phyloP scores from a whole-genome alignment of 129 eudicot species.

The Saussurea involucrata region DNA sequence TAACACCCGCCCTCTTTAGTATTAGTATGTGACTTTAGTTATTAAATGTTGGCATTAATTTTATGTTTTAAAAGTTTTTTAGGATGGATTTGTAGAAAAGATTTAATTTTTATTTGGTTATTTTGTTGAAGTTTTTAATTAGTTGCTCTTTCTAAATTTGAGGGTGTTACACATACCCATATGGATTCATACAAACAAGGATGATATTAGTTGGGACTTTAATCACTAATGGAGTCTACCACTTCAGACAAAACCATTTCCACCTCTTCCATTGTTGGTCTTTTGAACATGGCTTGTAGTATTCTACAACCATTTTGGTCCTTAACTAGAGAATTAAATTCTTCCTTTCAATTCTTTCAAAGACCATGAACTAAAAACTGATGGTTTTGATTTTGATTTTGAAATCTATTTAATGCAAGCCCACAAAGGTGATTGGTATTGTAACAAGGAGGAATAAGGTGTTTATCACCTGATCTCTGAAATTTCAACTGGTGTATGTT shows the following conservation, averaged over 20 bases:
- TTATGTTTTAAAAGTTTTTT: too few species aligned
- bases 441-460: background rate
- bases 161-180: constrained; percentile 88
- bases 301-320: constrained; percentile 48
- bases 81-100: too few species aligned
- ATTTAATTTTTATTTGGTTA: too few species aligned
- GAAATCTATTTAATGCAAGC: background rate
- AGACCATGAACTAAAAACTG: constrained; percentile 5
- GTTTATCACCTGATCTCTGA: background rate
- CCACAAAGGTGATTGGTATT: background rate
- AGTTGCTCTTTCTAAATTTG: too few species aligned
- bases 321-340: constrained; percentile 37
- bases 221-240: constrained; percentile 32
- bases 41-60: too few species aligned
- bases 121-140: too few species aligned
- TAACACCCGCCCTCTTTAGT: too few species aligned
- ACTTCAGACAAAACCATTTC: constrained; percentile 50
- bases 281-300: constrained; percentile 36
- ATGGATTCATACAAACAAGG: constrained; percentile 40
- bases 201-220: constrained; percentile 37
- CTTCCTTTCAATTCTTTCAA: constrained; percentile 42
- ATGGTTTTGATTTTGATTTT: constrained; percentile 1
- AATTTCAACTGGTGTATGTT: too few species aligned
- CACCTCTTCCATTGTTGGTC: constrained; percentile 35
- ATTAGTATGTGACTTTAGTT: too few species aligned